Conservation (phyloP, 257 asterid species). For the Vinca minor region DNA sequence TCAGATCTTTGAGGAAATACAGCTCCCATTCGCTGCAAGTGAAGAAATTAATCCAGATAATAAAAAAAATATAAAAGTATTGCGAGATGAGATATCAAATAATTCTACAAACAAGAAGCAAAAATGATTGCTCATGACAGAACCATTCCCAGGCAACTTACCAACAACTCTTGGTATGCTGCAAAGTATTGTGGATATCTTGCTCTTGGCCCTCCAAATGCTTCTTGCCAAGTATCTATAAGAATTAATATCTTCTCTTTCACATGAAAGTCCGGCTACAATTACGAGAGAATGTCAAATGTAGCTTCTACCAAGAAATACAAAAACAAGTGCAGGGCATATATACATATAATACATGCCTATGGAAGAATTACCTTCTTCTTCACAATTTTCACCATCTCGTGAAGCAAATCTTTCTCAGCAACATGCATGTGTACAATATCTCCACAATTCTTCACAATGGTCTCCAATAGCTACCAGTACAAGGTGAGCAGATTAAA, state of each 20-base stretch:
- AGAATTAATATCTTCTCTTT: slow-evolving; percentile 93
- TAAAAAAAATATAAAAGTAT: slow-evolving; percentile 7
- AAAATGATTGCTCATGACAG: background rate
- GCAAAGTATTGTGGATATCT: slow-evolving; percentile 83
- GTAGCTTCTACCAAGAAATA: slow-evolving; percentile 2
- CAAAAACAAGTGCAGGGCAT: background rate
- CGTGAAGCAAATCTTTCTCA: slow-evolving; percentile 39
- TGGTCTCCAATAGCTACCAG: slow-evolving; percentile 43
- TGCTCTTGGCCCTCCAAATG: slow-evolving; percentile 94
- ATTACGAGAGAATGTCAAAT: slow-evolving; percentile 22
- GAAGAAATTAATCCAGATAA: slow-evolving; percentile 16
- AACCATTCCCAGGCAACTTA: slow-evolving; percentile 23
- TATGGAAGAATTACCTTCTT: slow-evolving; percentile 49
- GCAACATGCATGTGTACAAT: slow-evolving; percentile 48
- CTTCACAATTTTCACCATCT: slow-evolving; percentile 44
- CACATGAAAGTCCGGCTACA: slow-evolving; percentile 97
- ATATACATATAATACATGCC: background rate
- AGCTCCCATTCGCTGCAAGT: slow-evolving; percentile 85
- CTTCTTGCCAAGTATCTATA: slow-evolving; percentile 99
- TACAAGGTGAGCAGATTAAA: background rate
- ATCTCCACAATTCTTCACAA: slow-evolving; percentile 47
- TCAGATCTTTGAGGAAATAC: slow-evolving; percentile 94
- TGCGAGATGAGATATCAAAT: slow-evolving; percentile 11
- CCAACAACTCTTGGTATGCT: slow-evolving; percentile 96
- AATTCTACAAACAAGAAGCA: slow-evolving; percentile 14